These are phyloP conservation scores for Pezicula radicicola DNA, from an alignment of 2,329 filamentous ascomycete genomes.

Conservation along the genomic window DNA sequence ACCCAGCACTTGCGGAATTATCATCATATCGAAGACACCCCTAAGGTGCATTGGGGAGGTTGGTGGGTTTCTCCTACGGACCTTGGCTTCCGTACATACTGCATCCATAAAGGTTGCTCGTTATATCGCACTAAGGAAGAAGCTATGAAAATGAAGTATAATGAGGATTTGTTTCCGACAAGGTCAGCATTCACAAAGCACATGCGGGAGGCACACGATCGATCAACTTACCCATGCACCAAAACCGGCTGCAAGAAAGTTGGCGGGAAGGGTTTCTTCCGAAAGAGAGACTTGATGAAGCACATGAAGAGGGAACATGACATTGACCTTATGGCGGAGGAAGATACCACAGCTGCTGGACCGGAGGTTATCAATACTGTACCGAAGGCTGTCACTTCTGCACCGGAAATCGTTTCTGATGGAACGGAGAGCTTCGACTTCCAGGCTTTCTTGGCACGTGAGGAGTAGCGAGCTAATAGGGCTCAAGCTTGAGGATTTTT, in stretches of 20 bases:
- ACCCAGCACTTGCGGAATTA: conserved; percentile 30
- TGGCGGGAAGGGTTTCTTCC: conserved; percentile 1
- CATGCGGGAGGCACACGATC: conserved; percentile 29
- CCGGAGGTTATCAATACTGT: too few relatives aligned
- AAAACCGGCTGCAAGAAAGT: conserved; percentile 20
- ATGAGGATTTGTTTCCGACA: not conserved
- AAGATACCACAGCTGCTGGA: too few relatives aligned
- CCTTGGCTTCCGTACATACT: not conserved
- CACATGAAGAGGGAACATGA: conserved; percentile 5
- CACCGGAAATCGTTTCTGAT: too few relatives aligned
- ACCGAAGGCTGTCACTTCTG: too few relatives aligned
- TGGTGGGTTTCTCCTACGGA: too few relatives aligned
- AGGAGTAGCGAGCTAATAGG: too few relatives aligned
- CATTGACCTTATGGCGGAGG: not conserved
- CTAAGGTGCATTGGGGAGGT: too few relatives aligned
- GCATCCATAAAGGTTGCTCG: not conserved
- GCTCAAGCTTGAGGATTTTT: too few relatives aligned
- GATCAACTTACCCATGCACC: conserved; percentile 27
- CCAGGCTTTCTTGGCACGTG: too few relatives aligned
- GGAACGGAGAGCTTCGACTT: too few relatives aligned
- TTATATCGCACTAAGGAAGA: not conserved
- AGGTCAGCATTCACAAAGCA: conserved; percentile 27
- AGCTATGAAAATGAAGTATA: not conserved
- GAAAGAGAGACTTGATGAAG: not conserved
- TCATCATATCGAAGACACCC: conserved; percentile 30